phyloP scores from a whole-genome alignment of 2,329 filamentous ascomycete species.

The Leptodontidium sp. region DNA sequence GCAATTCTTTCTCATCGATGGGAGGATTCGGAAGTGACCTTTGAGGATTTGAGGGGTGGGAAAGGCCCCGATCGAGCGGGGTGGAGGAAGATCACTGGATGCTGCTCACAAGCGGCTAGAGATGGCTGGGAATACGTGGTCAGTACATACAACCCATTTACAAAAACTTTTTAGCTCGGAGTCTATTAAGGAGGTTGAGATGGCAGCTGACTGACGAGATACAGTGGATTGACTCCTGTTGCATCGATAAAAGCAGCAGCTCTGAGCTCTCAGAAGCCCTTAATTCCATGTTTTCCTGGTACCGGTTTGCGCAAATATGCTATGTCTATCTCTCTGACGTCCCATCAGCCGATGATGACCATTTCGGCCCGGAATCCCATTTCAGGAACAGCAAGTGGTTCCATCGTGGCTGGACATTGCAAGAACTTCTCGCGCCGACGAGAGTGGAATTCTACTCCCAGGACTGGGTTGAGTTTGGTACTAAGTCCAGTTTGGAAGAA shows the following conservation, averaged over 20 bases:
- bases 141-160: not conserved
- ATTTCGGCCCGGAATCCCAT: not conserved
- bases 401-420: slow-evolving; percentile 33
- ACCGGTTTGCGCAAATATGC: slow-evolving; percentile 25
- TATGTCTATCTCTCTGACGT: slow-evolving; percentile 34
- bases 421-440: slow-evolving; percentile 30
- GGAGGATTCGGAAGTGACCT: slow-evolving; percentile 24
- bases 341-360: slow-evolving; percentile 11
- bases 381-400: slow-evolving; percentile 26
- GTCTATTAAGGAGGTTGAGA: no score
- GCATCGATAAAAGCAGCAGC: slow-evolving; percentile 36
- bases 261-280: slow-evolving; percentile 29
- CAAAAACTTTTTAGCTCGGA: not conserved
- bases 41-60: slow-evolving; percentile 20
- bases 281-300: slow-evolving; percentile 30
- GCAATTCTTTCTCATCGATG: slow-evolving; percentile 32
- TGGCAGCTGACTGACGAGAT: not conserved
- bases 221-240: slow-evolving; percentile 36
- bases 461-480: slow-evolving; percentile 31
- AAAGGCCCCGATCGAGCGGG: slow-evolving; percentile 7
- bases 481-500: slow-evolving; percentile 17
- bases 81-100: slow-evolving; percentile 26
- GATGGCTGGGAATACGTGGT: slow-evolving; percentile 26
- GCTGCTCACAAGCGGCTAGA: slow-evolving; percentile 25
- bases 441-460: slow-evolving; percentile 27